These are phyloP conservation scores for Mercurialis annua DNA, from an alignment of 345 rosid genomes.

Conservation along the genomic window DNA sequence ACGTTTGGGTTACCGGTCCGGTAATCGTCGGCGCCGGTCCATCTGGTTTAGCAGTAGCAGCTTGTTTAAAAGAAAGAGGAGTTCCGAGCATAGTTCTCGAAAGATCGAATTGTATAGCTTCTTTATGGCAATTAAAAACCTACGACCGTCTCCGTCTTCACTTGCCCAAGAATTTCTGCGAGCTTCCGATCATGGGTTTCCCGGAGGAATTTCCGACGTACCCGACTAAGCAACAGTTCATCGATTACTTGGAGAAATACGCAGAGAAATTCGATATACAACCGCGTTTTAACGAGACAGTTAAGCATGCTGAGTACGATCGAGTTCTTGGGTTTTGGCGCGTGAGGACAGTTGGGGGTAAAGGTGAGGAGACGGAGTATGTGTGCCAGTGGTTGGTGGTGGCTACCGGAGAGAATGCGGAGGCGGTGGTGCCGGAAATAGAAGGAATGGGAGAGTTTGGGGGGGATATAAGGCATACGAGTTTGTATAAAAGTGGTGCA, in stretches of 20 bases:
- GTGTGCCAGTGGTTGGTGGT: slow-evolving; percentile 52
- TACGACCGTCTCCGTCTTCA: slow-evolving; percentile 34
- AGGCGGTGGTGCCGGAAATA: slow-evolving; percentile 43
- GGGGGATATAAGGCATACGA: slow-evolving; percentile 40
- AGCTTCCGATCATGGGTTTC: slow-evolving; percentile 29
- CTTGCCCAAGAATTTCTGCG: slow-evolving; percentile 34
- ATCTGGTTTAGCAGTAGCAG: slow-evolving; percentile 30
- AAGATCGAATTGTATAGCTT: slow-evolving; percentile 30
- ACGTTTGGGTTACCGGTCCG: slow-evolving; percentile 33
- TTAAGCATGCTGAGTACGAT: slow-evolving; percentile 36
- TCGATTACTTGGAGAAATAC: slow-evolving; percentile 21
- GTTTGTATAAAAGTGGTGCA: slow-evolving; percentile 41
- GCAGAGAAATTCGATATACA: slow-evolving; percentile 24
- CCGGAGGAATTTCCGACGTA: slow-evolving; percentile 22
- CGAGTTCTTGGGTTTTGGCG: slow-evolving; percentile 39
- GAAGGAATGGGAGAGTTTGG: slow-evolving; percentile 40
- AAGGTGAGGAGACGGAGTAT: slow-evolving; percentile 36
- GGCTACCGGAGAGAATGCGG: slow-evolving; percentile 56
- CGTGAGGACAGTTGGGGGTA: slow-evolving; percentile 29
- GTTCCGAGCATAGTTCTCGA: slow-evolving; percentile 19
- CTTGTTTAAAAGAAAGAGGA: slow-evolving; percentile 23
- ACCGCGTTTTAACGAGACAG: slow-evolving; percentile 44
- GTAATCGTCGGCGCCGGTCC: slow-evolving; percentile 32
- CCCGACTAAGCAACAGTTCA: slow-evolving; percentile 26
- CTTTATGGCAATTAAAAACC: slow-evolving; percentile 29